Base-by-base conservation (phyloP, 2,329 filamentous ascomycete species). In the Grosmannia serpens region DNA sequence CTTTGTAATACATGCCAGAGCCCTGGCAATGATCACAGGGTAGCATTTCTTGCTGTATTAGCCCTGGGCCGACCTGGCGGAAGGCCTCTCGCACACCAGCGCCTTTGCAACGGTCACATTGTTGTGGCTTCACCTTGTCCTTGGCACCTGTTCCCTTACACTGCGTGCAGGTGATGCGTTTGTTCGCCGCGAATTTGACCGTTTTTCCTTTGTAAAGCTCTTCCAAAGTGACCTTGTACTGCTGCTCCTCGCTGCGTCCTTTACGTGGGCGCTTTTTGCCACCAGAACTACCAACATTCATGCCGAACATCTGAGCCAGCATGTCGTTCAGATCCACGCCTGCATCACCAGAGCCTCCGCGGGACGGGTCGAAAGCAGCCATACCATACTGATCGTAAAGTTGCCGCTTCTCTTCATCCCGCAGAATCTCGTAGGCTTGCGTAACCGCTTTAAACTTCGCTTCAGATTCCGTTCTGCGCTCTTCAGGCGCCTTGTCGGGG, bases 171-270 rank as follows among this genome's bases (percentile, higher is more conserved):
- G 96, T 79, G 62, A 96, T 82, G 69, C 96, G 92, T 77, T 97
- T 97, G 68, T 91, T 95, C 68, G 89, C 94, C 10, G 90, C 86
- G 71, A 99, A 96, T 75, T 95, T 94, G 69, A 95, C 94, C 1
- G 94, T 96, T 79, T 97, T 96, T 67, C 94, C 94, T 75, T 95
- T 96, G 81, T 97, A 99, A 35, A 99, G 79, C 73, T 99, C 94
- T 71, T 97, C 94, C 60, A 99, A 75, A 2, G 85, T 88, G 59
- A 97, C 89, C 70, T 91, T 86, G 74, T 99, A 97, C 66, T 89
- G 83, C 67, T 95, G 89, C 70, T 95, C 87, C 71, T 96, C 92
- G 65, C 91, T 86, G 57, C 82, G 84, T 52, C 92, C 91, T 66
- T 85, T 87, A 60, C 86, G 79, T 27, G 85, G 85, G 64, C 80